Conservation (phyloP, 148 eudicot species). For the Hydrangea macrophylla region DNA sequence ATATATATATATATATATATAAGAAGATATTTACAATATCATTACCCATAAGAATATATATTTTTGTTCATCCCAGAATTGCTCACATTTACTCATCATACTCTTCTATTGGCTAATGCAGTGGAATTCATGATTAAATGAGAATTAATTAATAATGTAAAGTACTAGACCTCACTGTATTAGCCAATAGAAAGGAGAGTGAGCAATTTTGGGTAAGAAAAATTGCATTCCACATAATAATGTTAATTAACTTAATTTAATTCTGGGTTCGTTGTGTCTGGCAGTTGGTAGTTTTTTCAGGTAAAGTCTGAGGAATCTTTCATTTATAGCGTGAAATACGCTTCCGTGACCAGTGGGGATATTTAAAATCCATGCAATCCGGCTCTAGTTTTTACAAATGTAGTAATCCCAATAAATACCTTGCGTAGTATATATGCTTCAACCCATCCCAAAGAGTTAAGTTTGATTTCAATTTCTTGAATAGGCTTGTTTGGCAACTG, state of each 20-base stretch:
- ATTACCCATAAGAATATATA: no score
- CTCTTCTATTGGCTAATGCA: no score
- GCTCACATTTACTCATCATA: no score
- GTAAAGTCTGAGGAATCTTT: conserved; percentile 8
- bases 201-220: no score
- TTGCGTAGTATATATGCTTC: not conserved
- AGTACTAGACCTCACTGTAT: no score
- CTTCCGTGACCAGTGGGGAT: not conserved
- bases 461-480: not conserved
- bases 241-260: not conserved
- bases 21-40: conserved; percentile 1
- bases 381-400: not conserved
- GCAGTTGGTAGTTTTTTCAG: conserved; percentile 19
- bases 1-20: not conserved
- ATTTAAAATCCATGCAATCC: not conserved
- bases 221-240: no score
- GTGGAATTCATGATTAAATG: no score
- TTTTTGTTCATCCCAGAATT: no score
- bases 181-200: no score
- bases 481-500: not conserved
- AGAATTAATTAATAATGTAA: no score
- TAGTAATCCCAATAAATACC: not conserved
- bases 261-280: not conserved
- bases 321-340: not conserved
- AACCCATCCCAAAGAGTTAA: not conserved